These are phyloP conservation scores for Populus euphratica DNA, from an alignment of 345 rosid genomes.

Conservation along the genomic window DNA sequence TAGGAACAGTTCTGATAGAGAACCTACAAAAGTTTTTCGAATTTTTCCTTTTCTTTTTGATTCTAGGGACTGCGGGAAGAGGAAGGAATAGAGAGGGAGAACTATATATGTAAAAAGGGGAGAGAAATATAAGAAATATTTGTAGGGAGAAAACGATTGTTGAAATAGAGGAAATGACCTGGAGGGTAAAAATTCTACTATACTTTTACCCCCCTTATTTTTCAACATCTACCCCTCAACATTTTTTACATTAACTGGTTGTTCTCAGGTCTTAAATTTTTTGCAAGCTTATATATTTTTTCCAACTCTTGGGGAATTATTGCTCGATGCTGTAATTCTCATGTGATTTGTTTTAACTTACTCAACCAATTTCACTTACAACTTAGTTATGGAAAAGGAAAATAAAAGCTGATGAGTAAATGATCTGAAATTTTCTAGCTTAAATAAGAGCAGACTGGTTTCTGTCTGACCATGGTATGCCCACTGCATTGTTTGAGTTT, in stretches of 20 bases:
- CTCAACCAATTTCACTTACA: not conserved
- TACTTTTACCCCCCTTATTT: too few species aligned
- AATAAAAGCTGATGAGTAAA: not conserved
- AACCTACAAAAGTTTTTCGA: not conserved
- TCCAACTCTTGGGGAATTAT: not conserved
- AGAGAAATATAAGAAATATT: not conserved
- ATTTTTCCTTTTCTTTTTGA: too few species aligned
- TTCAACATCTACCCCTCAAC: not conserved
- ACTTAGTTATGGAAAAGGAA: not conserved
- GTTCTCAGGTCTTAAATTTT: not conserved
- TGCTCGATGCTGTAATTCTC: not conserved
- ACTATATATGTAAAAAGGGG: not conserved
- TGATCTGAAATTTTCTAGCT: not conserved
- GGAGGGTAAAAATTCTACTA: too few species aligned
- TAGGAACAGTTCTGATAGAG: not conserved
- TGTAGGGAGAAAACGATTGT: not conserved
- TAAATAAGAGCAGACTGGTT: not conserved
- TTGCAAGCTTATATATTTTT: too few species aligned
- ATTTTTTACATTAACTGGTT: not conserved
- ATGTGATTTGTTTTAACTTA: not conserved
- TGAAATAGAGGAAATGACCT: not conserved
- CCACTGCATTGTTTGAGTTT: not conserved
- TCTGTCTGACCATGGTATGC: not conserved
- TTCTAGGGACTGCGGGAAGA: not conserved
- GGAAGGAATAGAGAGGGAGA: not conserved